phyloP scores from a whole-genome alignment of 2,329 filamentous ascomycete genomes.

The Aspergillus sergii region DNA sequence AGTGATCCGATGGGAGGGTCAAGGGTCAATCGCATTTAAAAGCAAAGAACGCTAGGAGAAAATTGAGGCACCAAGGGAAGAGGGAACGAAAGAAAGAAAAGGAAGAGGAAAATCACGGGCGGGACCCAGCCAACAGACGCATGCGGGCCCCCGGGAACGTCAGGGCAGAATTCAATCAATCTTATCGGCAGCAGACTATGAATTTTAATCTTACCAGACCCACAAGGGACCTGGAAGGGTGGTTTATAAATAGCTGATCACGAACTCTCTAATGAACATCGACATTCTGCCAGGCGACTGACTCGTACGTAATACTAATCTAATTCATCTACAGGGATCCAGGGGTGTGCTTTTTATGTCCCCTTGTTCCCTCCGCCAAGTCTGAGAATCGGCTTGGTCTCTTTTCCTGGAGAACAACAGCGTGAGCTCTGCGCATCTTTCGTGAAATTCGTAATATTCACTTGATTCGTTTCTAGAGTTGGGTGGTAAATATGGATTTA shows the following conservation, averaged over 20 bases:
- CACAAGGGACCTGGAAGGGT: constrained; percentile 1
- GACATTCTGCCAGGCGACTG: not conserved
- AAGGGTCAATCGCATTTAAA: not conserved
- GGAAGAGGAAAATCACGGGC: constrained; percentile 6
- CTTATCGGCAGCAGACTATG: constrained; percentile 11
- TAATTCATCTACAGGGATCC: not conserved
- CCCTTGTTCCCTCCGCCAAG: not conserved
- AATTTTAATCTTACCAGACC: constrained; percentile 4
- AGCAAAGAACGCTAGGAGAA: not conserved
- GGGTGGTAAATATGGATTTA: constrained; percentile 3
- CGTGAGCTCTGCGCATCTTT: not conserved
- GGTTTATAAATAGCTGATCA: constrained; percentile 2
- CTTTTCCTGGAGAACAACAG: not conserved
- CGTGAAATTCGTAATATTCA: constrained; percentile 16
- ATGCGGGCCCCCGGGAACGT: constrained; percentile 25
- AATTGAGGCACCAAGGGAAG: not conserved
- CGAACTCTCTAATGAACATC: constrained; percentile 1
- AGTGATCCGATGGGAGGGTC: not conserved
- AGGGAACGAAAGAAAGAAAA: constrained; percentile 6
- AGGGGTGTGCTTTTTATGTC: not conserved
- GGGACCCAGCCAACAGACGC: constrained; percentile 15
- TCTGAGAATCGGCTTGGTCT: not conserved
- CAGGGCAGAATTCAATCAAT: constrained; percentile 9
- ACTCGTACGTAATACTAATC: not conserved
- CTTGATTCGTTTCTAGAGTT: constrained; percentile 24